Conservation (phyloP, 73 alveolate genomes). For the Paramecium pentaurelia region DNA sequence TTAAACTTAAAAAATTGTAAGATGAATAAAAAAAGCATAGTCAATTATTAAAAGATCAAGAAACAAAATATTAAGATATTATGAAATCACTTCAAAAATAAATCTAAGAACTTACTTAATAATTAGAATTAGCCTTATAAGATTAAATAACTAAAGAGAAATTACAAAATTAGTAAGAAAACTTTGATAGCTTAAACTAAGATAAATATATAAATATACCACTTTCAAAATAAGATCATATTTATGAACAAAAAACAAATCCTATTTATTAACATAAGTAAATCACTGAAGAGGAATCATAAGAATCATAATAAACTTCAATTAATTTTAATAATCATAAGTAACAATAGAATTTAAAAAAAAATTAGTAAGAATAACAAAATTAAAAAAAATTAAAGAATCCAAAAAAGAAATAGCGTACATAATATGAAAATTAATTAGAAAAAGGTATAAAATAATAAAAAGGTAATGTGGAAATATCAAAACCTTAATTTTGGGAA, state of each 20-base stretch:
- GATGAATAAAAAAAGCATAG: constrained; percentile 2
- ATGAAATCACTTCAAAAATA: constrained; percentile 8
- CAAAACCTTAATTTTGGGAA: neutral
- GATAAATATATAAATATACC: neutral
- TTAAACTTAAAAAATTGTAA: neutral
- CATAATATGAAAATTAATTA: neutral
- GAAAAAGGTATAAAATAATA: neutral
- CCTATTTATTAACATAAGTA: neutral
- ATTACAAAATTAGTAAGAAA: neutral
- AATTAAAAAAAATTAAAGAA: neutral
- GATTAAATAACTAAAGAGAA: neutral
- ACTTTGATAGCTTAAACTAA: neutral
- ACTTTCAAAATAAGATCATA: neutral
- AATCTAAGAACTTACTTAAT: neutral
- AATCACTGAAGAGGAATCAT: neutral
- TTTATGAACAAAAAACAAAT: neutral
- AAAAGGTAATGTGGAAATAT: neutral
- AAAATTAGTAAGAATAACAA: neutral
- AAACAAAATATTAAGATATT: neutral
- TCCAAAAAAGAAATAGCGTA: neutral
- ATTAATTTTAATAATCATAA: neutral
- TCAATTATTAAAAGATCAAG: neutral
- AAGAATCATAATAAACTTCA: neutral
- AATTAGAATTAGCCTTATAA: neutral
- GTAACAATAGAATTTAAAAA: neutral